Evolutionary conservation across 1,284 basidiomycete genomes (phyloP).

Genomic region (Porphyrellus sp.): DNA sequence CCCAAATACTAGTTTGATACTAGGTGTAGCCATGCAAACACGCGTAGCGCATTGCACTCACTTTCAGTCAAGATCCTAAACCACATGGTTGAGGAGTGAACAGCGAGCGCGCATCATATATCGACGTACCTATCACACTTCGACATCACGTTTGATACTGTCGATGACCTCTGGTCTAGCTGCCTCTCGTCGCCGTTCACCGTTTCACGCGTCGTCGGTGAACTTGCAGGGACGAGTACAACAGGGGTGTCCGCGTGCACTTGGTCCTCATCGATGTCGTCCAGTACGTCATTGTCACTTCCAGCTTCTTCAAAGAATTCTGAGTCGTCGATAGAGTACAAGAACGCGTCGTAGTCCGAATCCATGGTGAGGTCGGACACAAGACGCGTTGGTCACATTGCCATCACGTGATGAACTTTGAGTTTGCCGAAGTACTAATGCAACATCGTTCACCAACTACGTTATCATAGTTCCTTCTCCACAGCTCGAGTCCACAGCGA

Average conservation of each 20-base stretch:
- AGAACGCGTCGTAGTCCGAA: conserved; percentile 25
- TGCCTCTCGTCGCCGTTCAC: neutral
- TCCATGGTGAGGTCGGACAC: conserved; percentile 18
- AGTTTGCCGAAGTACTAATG: too few species aligned
- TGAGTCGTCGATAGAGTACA: conserved; percentile 22
- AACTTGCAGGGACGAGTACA: conserved; percentile 18
- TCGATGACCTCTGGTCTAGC: neutral
- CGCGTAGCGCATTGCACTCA: conserved; percentile 4
- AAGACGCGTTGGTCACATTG: conserved; percentile 3
- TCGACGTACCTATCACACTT: conserved; percentile 22
- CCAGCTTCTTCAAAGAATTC: conserved; percentile 9
- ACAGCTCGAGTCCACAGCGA: too few species aligned
- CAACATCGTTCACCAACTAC: too few species aligned
- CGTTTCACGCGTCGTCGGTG: neutral
- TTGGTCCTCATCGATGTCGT: conserved; percentile 22
- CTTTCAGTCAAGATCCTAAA: conserved; percentile 27
- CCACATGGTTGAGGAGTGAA: neutral
- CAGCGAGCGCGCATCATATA: neutral
- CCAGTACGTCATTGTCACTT: conserved; percentile 25
- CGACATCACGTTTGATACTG: neutral
- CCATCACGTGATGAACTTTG: conserved; percentile 11
- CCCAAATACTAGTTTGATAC: conserved; percentile 57
- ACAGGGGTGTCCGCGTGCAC: neutral
- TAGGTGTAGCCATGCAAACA: neutral
- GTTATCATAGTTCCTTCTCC: too few species aligned